phyloP scores from a whole-genome alignment of 306 rosid genomes.

The Vigna radiata region DNA sequence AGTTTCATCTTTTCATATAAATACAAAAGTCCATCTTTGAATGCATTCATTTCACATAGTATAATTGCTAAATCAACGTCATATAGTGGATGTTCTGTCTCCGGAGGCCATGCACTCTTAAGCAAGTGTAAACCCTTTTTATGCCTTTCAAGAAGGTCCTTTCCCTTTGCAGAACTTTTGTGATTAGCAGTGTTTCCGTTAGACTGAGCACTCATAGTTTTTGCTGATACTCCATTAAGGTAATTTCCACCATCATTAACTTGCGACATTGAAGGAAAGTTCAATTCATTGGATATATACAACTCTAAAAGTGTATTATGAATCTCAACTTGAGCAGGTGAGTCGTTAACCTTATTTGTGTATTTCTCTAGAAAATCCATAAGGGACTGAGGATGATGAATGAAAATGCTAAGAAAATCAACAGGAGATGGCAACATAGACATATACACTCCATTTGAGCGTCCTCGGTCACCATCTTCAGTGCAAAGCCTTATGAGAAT shows the following conservation, averaged over 20 bases:
- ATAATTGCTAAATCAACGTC: slow-evolving; percentile 94
- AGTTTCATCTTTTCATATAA: slow-evolving; percentile 97
- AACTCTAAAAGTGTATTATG: slow-evolving; percentile 94
- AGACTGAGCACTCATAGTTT: slow-evolving; percentile 48
- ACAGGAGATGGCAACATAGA: slow-evolving; percentile 97
- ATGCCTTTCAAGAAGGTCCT: slow-evolving; percentile 61
- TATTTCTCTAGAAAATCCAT: slow-evolving; percentile 96
- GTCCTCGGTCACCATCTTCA: slow-evolving; percentile 71
- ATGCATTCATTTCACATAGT: slow-evolving; percentile 92
- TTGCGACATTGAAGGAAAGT: slow-evolving; percentile 75
- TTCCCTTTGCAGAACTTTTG: slow-evolving; percentile 56
- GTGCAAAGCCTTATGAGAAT: slow-evolving; percentile 92
- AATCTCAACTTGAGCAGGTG: slow-evolving; percentile 97
- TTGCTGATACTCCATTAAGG: slow-evolving; percentile 51
- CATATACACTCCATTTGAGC: slow-evolving; percentile 59
- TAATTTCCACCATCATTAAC: slow-evolving; percentile 55
- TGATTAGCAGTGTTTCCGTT: slow-evolving; percentile 61
- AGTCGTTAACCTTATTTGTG: slow-evolving; percentile 83
- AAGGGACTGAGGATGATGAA: slow-evolving; percentile 86
- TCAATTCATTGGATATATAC: slow-evolving; percentile 86
- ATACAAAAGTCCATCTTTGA: slow-evolving; percentile 82
- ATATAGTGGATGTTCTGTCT: slow-evolving; percentile 85
- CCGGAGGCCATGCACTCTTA: slow-evolving; percentile 83
- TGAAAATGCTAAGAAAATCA: slow-evolving; percentile 94
- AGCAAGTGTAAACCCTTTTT: slow-evolving; percentile 77